A percentile compares a stretch with the other conserved stretches of the same genome.
Evolutionary conservation across 768 basidiomycete species (phyloP).

Genomic region (Strobilomyces dryophilus): DNA sequence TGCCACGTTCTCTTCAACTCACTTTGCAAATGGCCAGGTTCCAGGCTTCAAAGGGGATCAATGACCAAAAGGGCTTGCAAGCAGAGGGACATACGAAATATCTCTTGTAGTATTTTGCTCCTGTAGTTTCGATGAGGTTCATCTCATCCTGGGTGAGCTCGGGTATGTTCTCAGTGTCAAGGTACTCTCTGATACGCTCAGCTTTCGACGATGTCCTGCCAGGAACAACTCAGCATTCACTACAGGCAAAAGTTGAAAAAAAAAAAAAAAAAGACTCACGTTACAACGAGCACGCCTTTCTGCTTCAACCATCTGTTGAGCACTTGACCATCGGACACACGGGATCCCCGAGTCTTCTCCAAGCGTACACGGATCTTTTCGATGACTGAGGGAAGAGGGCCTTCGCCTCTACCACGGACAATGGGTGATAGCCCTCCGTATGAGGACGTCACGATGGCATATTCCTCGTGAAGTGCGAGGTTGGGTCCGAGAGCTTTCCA

Average conservation of each 20-base stretch:
- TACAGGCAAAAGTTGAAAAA: neutral
- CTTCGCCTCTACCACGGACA: neutral
- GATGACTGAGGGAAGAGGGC: neutral
- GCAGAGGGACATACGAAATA: neutral
- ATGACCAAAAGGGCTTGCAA: neutral
- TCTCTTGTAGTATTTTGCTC: neutral
- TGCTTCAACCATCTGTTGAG: slow-evolving; percentile 21
- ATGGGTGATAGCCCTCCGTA: neutral
- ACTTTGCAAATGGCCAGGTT: neutral
- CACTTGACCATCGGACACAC: neutral
- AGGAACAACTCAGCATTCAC: neutral
- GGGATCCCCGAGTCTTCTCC: neutral
- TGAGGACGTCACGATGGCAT: neutral
- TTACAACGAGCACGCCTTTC: neutral
- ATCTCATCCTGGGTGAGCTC: neutral
- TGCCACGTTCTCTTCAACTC: too few relatives aligned
- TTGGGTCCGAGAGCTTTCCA: neutral
- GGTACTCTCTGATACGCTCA: slow-evolving; percentile 31
- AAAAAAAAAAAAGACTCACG: neutral
- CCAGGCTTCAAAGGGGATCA: neutral
- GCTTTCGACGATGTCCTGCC: slow-evolving; percentile 33
- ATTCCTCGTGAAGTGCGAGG: neutral
- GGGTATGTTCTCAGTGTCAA: slow-evolving; percentile 13
- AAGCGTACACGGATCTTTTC: neutral
- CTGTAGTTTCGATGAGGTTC: neutral